A percentile compares a stretch with the other conserved stretches of the same genome.
Conservation (phyloP, 768 basidiomycete species). For the Trametes cingulata region DNA sequence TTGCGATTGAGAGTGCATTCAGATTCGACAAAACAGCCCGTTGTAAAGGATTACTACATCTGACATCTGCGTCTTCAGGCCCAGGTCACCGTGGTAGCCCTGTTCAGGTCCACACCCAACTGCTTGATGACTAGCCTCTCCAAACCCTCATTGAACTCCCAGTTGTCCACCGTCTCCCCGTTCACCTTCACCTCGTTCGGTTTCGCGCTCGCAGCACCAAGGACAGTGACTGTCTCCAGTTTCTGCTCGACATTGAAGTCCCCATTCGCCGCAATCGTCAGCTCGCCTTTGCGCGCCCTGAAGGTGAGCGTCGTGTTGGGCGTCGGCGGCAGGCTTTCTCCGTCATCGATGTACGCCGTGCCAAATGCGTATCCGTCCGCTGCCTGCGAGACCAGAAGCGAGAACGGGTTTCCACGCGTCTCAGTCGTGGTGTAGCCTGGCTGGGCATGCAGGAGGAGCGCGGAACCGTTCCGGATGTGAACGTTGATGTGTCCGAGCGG, state of each 20-base stretch:
- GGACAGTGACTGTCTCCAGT: conserved; percentile 54
- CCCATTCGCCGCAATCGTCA: conserved; percentile 43
- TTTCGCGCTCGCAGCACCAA: conserved; percentile 44
- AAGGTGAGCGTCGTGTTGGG: conserved; percentile 52
- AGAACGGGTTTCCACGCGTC: conserved; percentile 61
- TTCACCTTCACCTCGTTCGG: conserved; percentile 42
- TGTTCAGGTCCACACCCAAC: conserved; percentile 48
- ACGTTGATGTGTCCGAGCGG: conserved; percentile 78
- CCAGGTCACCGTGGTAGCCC: conserved; percentile 39
- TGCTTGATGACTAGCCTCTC: conserved; percentile 44
- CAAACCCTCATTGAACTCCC: conserved; percentile 42
- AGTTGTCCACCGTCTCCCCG: conserved; percentile 24
- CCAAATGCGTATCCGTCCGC: conserved; percentile 54
- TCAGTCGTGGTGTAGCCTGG: conserved; percentile 71
- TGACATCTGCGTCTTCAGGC: conserved; percentile 18
- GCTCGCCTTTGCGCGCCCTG: conserved; percentile 32
- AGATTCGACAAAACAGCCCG: too few relatives aligned
- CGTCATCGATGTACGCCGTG: conserved; percentile 70
- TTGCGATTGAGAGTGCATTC: too few relatives aligned
- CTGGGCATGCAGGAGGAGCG: conserved; percentile 59
- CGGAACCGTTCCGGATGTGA: conserved; percentile 69
- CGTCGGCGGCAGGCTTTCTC: conserved; percentile 60
- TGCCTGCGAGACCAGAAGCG: conserved; percentile 59
- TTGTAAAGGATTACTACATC: too few relatives aligned
- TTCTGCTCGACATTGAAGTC: conserved; percentile 46